Conservation (phyloP, 495 filamentous ascomycete species). For the Xylaria bambusicola region DNA sequence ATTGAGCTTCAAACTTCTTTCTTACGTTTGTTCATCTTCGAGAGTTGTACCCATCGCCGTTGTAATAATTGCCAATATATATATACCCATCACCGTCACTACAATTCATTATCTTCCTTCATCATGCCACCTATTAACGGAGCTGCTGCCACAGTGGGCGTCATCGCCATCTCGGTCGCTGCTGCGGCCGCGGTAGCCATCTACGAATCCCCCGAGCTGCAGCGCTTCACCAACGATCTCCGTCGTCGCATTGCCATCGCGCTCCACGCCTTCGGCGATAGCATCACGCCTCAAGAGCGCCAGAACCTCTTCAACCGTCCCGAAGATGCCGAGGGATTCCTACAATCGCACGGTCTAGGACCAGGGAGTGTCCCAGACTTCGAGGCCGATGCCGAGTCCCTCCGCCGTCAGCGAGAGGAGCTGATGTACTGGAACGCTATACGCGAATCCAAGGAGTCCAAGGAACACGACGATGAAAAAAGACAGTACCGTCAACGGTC, state of each 20-base stretch:
- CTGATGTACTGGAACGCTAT: constrained; percentile 66
- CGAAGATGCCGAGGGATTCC: constrained; percentile 60
- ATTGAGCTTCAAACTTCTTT: background rate
- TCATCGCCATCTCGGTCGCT: constrained; percentile 73
- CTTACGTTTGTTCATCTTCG: background rate
- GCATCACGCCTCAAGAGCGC: constrained; percentile 61
- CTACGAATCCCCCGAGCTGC: constrained; percentile 81
- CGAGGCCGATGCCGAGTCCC: constrained; percentile 67
- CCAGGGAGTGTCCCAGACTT: constrained; percentile 56
- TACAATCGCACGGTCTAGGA: constrained; percentile 45
- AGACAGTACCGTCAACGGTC: constrained; percentile 7
- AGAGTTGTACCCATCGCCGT: background rate
- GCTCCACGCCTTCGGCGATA: constrained; percentile 75
- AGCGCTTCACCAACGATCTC: constrained; percentile 72
- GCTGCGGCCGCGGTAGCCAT: constrained; percentile 81
- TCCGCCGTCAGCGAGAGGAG: constrained; percentile 70
- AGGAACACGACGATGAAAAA: constrained; percentile 31
- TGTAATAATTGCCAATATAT: background rate
- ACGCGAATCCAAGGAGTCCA: constrained; percentile 39
- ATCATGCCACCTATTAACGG: constrained; percentile 36
- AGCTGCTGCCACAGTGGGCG: constrained; percentile 62
- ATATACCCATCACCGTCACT: background rate
- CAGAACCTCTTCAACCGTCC: constrained; percentile 57
- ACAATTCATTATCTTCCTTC: constrained; percentile 34
- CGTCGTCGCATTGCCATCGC: constrained; percentile 78